A percentile compares a stretch with the other conserved stretches of the same genome.
Conservation (phyloP, 495 filamentous ascomycete species). For the Penicillium argentinense region DNA sequence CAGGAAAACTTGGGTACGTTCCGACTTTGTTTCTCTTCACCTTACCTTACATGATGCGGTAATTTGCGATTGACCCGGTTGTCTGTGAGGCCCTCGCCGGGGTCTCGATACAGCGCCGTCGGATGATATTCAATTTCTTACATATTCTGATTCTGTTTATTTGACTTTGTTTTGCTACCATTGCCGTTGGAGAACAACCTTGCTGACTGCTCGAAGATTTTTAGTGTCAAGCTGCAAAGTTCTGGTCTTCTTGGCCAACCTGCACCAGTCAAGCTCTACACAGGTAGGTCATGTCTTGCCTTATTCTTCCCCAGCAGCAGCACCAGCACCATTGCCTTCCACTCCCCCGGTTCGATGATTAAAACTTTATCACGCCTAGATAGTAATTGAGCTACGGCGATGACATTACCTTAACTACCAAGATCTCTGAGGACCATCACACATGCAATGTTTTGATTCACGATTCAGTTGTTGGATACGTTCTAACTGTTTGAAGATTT, state of each 20-base stretch:
- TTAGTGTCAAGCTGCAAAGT: neutral
- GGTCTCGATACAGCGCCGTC: constrained; percentile 68
- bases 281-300: neutral
- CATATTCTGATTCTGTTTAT: constrained; percentile 77
- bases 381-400: constrained; percentile 76
- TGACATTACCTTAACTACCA: constrained; percentile 71
- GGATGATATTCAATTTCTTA: constrained; percentile 95
- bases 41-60: constrained; percentile 71
- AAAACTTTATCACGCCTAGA: constrained; percentile 74
- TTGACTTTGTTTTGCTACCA: constrained; percentile 10
- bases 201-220: constrained; percentile 34
- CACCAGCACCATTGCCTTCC: constrained; percentile 3
- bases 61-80: constrained; percentile 97
- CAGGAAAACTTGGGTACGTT: too few species aligned
- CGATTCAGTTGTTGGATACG: constrained; percentile 15
- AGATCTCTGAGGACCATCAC: constrained; percentile 74
- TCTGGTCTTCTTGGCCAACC: too few species aligned
- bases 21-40: neutral
- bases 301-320: constrained; percentile 2
- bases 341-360: constrained; percentile 61
- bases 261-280: too few species aligned
- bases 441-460: constrained; percentile 21
- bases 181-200: constrained; percentile 10
- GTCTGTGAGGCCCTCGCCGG: constrained; percentile 83
- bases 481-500: constrained; percentile 29